A percentile compares a stretch with the other conserved stretches of the same genome.
These are phyloP conservation scores for Rhodosporidiobolus sp. DNA, from an alignment of 768 basidiomycete genomes.

Conservation along the genomic window DNA sequence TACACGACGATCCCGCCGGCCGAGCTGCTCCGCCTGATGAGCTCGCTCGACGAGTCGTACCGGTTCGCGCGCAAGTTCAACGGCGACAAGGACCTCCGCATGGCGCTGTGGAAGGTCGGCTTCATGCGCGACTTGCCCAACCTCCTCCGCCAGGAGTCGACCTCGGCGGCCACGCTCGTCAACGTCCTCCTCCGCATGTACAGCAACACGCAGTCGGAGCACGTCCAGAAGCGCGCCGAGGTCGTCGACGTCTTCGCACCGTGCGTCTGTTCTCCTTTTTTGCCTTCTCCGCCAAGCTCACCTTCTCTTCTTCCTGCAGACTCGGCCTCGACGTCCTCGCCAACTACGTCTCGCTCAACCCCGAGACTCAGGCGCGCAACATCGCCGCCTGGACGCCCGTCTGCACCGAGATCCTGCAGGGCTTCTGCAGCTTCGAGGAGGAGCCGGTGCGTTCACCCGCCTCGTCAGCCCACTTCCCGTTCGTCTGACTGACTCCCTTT, in stretches of 20 bases:
- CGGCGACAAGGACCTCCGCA: constrained; percentile 93
- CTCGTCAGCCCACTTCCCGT: not conserved
- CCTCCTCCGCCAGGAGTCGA: constrained; percentile 95
- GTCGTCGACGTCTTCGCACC: constrained; percentile 66
- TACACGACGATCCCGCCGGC: constrained; percentile 92
- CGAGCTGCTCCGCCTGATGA: constrained; percentile 88
- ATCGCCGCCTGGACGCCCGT: constrained; percentile 99
- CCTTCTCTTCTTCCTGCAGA: constrained; percentile 65
- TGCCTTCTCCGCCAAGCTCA: constrained; percentile 52
- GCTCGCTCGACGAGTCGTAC: constrained; percentile 92
- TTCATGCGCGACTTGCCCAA: constrained; percentile 99
- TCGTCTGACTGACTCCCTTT: not conserved
- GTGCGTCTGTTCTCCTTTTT: constrained; percentile 55
- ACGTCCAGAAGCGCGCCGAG: constrained; percentile 58
- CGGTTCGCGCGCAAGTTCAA: constrained; percentile 97
- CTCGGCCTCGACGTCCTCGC: constrained; percentile 81
- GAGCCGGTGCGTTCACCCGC: constrained; percentile 67
- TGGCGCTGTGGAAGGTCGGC: constrained; percentile 98
- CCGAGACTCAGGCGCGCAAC: constrained; percentile 90
- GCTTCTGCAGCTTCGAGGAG: constrained; percentile 83
- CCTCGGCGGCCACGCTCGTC: constrained; percentile 89
- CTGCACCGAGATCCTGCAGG: constrained; percentile 86
- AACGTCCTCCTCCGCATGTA: constrained; percentile 92
- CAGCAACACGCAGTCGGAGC: constrained; percentile 79
- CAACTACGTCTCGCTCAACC: constrained; percentile 83